Evolutionary conservation across 2,329 filamentous ascomycete species (phyloP), one percentile per base, ranked within the genome.

Genomic region (Cadophora sp.): DNA sequence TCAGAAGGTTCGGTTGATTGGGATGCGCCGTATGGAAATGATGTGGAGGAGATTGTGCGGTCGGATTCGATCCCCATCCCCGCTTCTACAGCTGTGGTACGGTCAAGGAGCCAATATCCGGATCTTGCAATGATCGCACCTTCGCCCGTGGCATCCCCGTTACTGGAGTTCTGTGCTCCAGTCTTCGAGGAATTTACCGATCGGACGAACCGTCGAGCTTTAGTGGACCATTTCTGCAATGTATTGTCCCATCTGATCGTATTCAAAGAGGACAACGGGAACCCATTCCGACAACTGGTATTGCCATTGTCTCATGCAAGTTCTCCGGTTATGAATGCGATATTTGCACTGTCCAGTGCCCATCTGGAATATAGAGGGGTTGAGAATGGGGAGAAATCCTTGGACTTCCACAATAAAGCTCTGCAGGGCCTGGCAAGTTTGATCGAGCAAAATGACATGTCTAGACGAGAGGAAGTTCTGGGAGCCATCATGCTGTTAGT

Each of bases 281-380:
- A 90, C 69, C 87, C 87, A 0, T 90, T 90, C 73, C 86, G 88
- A 71, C 86, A 89, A 72, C 80, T 89, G 16, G 85, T 90, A 9
- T 79, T 90, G n/a, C 88, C 88, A 1, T 79, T 90, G 48, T 87
- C 86, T 2, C 81, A 84, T 60, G 80, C 76, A 53, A 87, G 86
- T 73, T 80, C 81, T 0, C 84, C 87, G 0, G 84, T 97, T 4
- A 91, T 92, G 78, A 93, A 96, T 76, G 93, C 94, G 11, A 91
- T 97, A 68, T 94, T 92, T 68, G 93, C 94, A 0, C 82, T 97
- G 8, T 88, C 93, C 0, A 92, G 91, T 66, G 95, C 94, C 68
- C 96, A 97, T 77, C 82, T 97, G 67, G 91, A 95, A 65, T 93
- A 87, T 60, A 80, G 86, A 29, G 86, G 85, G 1, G 79, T 87